phyloP scores from a whole-genome alignment of 192 early-diverging fungal species.

The Hyaloraphidium curvatum region DNA sequence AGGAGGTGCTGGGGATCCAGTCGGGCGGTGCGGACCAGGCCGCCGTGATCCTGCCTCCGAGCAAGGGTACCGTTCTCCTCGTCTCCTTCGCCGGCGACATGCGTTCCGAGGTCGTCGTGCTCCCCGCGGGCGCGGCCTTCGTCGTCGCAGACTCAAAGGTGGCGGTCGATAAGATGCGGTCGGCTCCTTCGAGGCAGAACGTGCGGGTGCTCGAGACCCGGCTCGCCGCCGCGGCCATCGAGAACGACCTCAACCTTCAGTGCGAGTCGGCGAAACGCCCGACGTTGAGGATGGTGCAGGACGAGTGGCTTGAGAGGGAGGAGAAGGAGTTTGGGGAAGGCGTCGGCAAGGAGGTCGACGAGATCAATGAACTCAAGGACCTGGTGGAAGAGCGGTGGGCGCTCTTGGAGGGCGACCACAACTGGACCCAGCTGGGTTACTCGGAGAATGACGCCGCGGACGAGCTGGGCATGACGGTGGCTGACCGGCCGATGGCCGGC shows the following conservation, averaged over 20 bases:
- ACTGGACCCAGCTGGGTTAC: no score
- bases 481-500: no score
- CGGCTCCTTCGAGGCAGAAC: slow-evolving; percentile 75
- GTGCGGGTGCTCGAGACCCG: slow-evolving; percentile 84
- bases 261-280: no score
- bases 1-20: slow-evolving; percentile 62
- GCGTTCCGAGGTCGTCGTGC: slow-evolving; percentile 7
- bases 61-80: slow-evolving; percentile 41
- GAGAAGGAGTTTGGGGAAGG: slow-evolving; percentile 14
- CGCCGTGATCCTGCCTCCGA: slow-evolving; percentile 57
- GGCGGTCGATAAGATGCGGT: slow-evolving; percentile 63
- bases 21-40: slow-evolving; percentile 74
- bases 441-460: no score
- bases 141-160: slow-evolving; percentile 80
- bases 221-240: slow-evolving; percentile 49
- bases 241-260: slow-evolving; percentile 11
- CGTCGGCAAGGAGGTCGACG: slow-evolving; percentile 17
- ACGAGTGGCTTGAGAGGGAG: slow-evolving; percentile 3
- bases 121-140: slow-evolving; percentile 37
- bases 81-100: slow-evolving; percentile 35
- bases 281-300: not conserved
- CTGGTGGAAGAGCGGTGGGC: no score
- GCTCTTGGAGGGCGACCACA: no score
- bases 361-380: slow-evolving; percentile 22
- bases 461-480: no score